Base-by-base conservation (phyloP, 2,329 filamentous ascomycete genomes). In the Penicillium palitans region DNA sequence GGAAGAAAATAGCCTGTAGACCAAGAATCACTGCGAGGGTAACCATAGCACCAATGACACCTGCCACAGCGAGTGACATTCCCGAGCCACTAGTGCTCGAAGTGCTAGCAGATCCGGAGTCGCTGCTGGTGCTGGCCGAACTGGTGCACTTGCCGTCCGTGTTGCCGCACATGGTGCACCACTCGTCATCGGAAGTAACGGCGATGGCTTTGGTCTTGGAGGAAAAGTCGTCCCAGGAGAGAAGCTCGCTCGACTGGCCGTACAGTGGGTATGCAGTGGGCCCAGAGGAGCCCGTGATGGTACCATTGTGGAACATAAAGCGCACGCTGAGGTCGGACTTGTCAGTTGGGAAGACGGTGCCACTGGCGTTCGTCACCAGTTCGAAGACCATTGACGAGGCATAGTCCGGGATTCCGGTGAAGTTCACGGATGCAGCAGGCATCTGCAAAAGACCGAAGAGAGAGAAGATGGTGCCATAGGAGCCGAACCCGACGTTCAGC, bases 381-480 rank as follows among this genome's bases (percentile, higher is more conserved):
- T 96, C 93, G 72, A 96, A 93, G 6, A 81, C 81, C 84, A 96
- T 91, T 63, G 86, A 86, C 3, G 87, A 89, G 6, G 91, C 91
- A 69, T 96, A 96, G 77, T 92, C 88, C n/a, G 88, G 86, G 13
- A 96, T 79, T 55, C 90, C 90, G 59, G 79, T 86, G 79, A 96
- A 96, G 72, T 90, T 78, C 1, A 76, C 65, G 58, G 81, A 84
- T 2, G 77, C 81, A 27, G 66, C 56, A 6, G 78, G 72, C 49
- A 88, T 73, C 58, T 83, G 76, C 1, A 81, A 76, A 19, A 87
- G 80, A 24, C 84, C 84, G 71, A 87, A 87, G 76, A 86, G 86
- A 2, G 83, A 84, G 41, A 83, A 69, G 71, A 87, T 86, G 27
- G 81, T 82, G 6, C 76, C 84, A 72, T 88, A 88, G 31, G 84